Base-by-base conservation (phyloP, 176 grass and related monocot genomes). In the Coix lacrymajobi region DNA sequence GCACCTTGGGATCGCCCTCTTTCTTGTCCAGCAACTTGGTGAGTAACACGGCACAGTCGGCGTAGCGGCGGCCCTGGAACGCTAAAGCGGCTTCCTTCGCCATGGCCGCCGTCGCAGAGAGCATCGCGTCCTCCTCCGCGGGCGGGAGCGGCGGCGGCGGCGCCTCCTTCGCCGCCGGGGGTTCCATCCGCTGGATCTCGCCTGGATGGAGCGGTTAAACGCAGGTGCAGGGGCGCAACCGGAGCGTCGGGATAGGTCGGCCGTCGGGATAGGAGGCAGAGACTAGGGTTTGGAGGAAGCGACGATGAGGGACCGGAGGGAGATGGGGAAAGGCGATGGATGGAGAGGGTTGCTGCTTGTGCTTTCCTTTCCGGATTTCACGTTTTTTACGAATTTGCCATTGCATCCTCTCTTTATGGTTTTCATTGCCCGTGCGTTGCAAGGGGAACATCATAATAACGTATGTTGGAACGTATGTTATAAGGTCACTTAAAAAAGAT, bases 1-100 rank as follows among this genome's bases (percentile, higher is more conserved):
- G 43, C 34, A 97, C 95, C 95, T 95, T 98, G 16, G 90, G 81
- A 83, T 98, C 92, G 62, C 84, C 86, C 78, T 89, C 87, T 77
- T 98, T 98, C 86, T 88, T 93, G 11, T 85, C 65, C 69, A 95
- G 73, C 8, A 98, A 86, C 88, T 91, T 81, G 31, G 86, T 86
- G 60, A 98, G 81, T 81, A 95, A 79, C 13, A 88, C 88, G 49
- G 86, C 72, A 81, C 95, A 98, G 46, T 98, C 90, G 10, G 86
- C 41, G 85, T 89, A 91, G 0, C 90, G 88, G 54, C 79, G 88
- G 81, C 79, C 86, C 85, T 98, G 95, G 84, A 95, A 98, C 5
- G 92, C 57, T 38, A 91, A 60, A 33, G 95, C 66, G 5, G 92
- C 92, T 36, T 94, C 95, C 79, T 87, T 93, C 9, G 95, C 92